These are phyloP conservation scores for Penicillium fimorum DNA, from an alignment of 495 filamentous ascomycete species.

Conservation along the genomic window DNA sequence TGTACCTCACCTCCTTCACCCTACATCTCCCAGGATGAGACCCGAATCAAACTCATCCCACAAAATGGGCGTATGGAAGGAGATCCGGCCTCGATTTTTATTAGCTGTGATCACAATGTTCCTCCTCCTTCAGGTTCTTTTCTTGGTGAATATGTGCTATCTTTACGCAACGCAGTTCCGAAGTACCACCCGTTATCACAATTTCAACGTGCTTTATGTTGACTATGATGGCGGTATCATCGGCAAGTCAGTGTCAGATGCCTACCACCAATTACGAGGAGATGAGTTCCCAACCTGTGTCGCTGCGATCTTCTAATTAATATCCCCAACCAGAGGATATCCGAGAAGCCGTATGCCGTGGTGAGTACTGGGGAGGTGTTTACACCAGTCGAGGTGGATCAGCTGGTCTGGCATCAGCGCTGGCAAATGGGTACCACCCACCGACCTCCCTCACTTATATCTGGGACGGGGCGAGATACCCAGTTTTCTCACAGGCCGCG, in stretches of 20 bases:
- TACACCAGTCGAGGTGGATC: constrained; percentile 34
- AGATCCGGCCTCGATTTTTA: background rate
- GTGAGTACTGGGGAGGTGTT: constrained; percentile 40
- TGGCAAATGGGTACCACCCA: constrained; percentile 9
- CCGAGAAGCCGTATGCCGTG: constrained; percentile 32
- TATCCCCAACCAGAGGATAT: constrained; percentile 25
- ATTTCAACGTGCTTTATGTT: constrained; percentile 37
- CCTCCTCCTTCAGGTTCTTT: background rate
- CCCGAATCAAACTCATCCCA: background rate
- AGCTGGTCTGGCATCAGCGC: background rate
- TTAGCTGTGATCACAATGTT: background rate
- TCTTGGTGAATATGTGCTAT: constrained; percentile 10
- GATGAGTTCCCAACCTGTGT: constrained; percentile 33
- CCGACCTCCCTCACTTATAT: constrained; percentile 35
- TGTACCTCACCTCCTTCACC: background rate
- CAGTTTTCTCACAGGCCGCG: constrained; percentile 30
- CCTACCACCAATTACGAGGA: constrained; percentile 33
- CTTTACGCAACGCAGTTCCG: constrained; percentile 6
- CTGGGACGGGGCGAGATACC: constrained; percentile 48
- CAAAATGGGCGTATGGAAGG: background rate
- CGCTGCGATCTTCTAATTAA: constrained; percentile 15
- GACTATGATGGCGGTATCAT: constrained; percentile 48
- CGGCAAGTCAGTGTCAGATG: constrained; percentile 33
- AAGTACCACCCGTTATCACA: constrained; percentile 6
- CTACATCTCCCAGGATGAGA: background rate